Percentiles rank a stretch among this genome's conserved stretches.
These are phyloP conservation scores for Trypanosoma platydactyli DNA, from an alignment of 208 protist species.

Conservation along the genomic window DNA sequence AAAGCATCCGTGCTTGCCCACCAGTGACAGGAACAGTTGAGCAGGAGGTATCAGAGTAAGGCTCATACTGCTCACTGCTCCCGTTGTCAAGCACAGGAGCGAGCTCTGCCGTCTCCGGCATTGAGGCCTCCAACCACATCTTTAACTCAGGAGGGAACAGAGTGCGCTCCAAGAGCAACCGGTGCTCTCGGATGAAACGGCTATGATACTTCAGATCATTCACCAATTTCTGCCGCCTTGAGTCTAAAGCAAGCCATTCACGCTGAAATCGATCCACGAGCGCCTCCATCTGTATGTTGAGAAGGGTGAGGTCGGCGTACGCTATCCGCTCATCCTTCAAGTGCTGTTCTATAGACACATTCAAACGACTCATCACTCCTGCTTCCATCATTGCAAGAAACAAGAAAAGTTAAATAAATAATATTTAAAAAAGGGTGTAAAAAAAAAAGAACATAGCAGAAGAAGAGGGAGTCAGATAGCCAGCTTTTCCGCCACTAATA, in stretches of 20 bases:
- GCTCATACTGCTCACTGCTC: conserved; percentile 2
- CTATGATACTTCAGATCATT: conserved; percentile 17
- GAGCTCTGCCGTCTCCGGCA: not conserved
- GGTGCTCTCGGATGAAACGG: conserved; percentile 14
- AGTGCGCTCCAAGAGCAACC: conserved; percentile 7
- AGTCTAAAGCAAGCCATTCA: conserved; percentile 21
- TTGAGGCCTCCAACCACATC: not conserved
- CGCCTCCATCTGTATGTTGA: conserved; percentile 20
- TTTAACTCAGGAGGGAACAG: conserved; percentile 24
- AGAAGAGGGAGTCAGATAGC: no score
- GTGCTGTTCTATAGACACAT: conserved; percentile 20
- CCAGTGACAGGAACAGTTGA: conserved; percentile 5
- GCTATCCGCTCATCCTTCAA: conserved; percentile 22
- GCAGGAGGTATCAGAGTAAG: conserved; percentile 8
- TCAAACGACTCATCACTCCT: not conserved
- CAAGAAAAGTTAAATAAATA: not conserved
- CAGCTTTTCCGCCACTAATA: no score
- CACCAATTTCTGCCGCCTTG: conserved; percentile 1
- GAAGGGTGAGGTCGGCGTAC: conserved; percentile 5
- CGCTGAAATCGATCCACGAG: conserved; percentile 24
- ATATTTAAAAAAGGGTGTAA: not conserved
- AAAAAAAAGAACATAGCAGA: no score
- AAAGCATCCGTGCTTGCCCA: not conserved
- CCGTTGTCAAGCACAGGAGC: not conserved
- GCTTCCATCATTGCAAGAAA: not conserved